Conservation (phyloP, 164 flowering plant genomes). For the Akebia trifoliata region DNA sequence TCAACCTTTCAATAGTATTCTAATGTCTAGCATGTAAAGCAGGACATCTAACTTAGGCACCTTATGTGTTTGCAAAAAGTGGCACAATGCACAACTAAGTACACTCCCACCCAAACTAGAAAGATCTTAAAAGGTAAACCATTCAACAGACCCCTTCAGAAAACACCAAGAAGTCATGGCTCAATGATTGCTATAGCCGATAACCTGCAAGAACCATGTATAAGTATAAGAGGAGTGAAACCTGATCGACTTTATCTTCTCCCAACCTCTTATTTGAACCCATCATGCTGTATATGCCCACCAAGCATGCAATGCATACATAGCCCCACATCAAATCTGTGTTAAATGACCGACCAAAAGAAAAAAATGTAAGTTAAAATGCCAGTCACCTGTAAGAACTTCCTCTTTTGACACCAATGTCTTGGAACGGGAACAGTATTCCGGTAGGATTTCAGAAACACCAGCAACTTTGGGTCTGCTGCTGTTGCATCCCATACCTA, state of each 20-base stretch:
- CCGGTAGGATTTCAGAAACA: conserved; percentile 84
- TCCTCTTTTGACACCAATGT: conserved; percentile 98
- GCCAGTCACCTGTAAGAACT: conserved; percentile 95
- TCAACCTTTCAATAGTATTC: conserved; percentile 8
- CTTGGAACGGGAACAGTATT: conserved; percentile 98
- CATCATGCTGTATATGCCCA: conserved; percentile 23
- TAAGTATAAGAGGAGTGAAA: conserved; percentile 79
- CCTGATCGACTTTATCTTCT: conserved; percentile 52
- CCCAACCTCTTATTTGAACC: conserved; percentile 46
- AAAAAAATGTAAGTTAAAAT: no score
- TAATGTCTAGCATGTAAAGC: conserved; percentile 17
- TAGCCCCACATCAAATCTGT: not conserved
- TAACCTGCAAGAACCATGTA: conserved; percentile 99
- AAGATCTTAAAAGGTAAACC: conserved; percentile 36
- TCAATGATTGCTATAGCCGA: conserved; percentile 78
- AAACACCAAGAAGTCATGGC: conserved; percentile 74
- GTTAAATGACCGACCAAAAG: conserved; percentile 23
- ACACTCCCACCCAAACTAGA: conserved; percentile 56
- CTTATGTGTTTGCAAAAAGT: conserved; percentile 1
- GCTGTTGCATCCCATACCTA: conserved; percentile 99
- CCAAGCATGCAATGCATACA: conserved; percentile 31
- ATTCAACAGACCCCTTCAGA: conserved; percentile 48
- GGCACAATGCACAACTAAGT: conserved; percentile 20
- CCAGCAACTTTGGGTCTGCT: conserved; percentile 92
- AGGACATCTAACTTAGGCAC: conserved; percentile 12